These are phyloP conservation scores for Calonectria multiphialidica DNA, from an alignment of 2,329 filamentous ascomycete genomes.

Conservation along the genomic window DNA sequence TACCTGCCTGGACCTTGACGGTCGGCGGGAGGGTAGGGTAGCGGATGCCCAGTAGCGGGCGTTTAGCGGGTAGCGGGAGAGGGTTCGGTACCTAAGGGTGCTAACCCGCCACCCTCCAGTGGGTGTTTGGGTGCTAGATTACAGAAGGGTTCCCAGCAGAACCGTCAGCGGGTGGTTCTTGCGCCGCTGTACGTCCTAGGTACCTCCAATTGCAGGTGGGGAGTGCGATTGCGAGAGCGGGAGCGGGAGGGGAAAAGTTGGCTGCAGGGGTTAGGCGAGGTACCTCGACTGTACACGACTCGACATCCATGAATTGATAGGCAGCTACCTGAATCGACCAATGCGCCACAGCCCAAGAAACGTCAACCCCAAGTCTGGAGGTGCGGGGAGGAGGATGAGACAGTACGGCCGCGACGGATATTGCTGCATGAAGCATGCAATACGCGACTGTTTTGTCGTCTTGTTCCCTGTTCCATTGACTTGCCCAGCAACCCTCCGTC, in stretches of 20 bases:
- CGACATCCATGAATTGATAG: neutral
- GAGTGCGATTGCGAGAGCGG: conserved; percentile 6
- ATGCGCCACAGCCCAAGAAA: neutral
- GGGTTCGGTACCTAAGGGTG: conserved; percentile 1
- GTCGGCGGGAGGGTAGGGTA: neutral
- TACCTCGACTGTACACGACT: conserved; percentile 14
- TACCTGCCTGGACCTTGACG: neutral
- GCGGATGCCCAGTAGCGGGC: conserved; percentile 7
- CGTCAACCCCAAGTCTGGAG: neutral
- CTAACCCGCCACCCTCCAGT: neutral
- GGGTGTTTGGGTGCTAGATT: neutral
- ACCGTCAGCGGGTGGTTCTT: conserved; percentile 10
- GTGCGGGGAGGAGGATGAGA: conserved; percentile 7
- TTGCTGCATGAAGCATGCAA: conserved; percentile 8
- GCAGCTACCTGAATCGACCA: neutral
- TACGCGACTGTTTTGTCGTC: neutral
- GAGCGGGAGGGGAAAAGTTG: conserved; percentile 22
- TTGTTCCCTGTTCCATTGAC: neutral
- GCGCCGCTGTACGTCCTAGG: conserved; percentile 3
- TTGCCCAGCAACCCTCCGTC: neutral
- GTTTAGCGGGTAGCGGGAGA: conserved; percentile 19
- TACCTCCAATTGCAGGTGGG: conserved; percentile 13
- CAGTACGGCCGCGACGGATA: neutral
- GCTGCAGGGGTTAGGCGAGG: conserved; percentile 11
- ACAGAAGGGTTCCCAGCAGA: conserved; percentile 2